Evolutionary conservation across 2,329 filamentous ascomycete species (phyloP), one percentile per base, ranked within the genome.

Genomic region (Biscogniauxia marginata): DNA sequence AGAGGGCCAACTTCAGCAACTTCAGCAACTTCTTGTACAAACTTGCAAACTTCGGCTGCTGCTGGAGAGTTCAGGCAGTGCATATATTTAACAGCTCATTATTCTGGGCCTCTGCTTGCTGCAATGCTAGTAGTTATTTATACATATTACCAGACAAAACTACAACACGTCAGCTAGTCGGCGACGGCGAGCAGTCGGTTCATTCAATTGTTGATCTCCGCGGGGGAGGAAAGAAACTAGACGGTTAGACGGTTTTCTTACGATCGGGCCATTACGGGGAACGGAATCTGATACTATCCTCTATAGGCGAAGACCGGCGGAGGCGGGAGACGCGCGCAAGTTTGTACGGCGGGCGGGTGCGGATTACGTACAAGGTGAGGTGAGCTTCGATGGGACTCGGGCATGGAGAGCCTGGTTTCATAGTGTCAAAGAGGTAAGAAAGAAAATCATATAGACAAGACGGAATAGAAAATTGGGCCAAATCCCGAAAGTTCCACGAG

Each of bases 401-500:
- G n/a, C n/a, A n/a, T n/a, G n/a, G n/a, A n/a, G n/a, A n/a, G n/a
- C n/a, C n/a, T n/a, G n/a, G n/a, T n/a, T n/a, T n/a, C n/a, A n/a
- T n/a, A n/a, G n/a, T n/a, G 11, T 39, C 7, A 39, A 8, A 39
- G 30, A 39, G 30, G 30, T 39, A 39, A 39, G 30, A 39, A 39
- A 39, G 30, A 16, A 6, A 39, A n/a, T n/a, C 24, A 25, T 6
- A 25, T 6, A 11, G 6, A 39, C 11, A 6, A 39, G 9, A 13
- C 43, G 43, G 22, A 13, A 25, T 3, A 46, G 23, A 18, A 25
- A 23, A 21, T 30, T 39, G 11, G 47, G 49, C 50, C 61, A 61
- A 61, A 63, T 20, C 58, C 61, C 58, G 58, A 63, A 51, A 44
- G 20, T 48, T 46, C 46, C 20, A 21, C 54, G 55, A 61, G 46